Percentiles rank a stretch among this genome's conserved stretches.
Evolutionary conservation across 352 stramenopile species (phyloP).

Genomic region (Phytophthora sp.): DNA sequence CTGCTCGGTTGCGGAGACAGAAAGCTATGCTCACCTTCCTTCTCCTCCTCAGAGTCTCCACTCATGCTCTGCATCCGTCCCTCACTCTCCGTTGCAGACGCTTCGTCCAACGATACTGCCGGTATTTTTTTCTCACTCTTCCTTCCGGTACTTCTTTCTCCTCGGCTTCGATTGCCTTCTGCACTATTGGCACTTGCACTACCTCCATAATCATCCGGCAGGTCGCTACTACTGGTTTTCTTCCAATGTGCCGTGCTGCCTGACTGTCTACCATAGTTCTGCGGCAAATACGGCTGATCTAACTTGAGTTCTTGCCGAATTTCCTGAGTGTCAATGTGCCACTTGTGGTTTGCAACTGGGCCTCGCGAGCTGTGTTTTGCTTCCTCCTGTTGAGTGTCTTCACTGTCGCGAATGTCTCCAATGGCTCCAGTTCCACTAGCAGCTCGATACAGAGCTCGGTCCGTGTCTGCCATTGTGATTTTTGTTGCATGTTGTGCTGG

Average conservation of each 20-base stretch:
- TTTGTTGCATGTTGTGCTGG: constrained; percentile 33
- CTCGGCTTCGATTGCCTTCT: not conserved
- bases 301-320: constrained; percentile 57
- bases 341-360: constrained; percentile 65
- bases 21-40: not conserved
- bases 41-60: not conserved
- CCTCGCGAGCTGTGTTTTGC: constrained; percentile 36
- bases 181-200: constrained; percentile 1
- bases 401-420: not conserved
- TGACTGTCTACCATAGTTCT: constrained; percentile 23
- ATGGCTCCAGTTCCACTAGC: constrained; percentile 3
- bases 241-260: constrained; percentile 22
- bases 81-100: constrained; percentile 10
- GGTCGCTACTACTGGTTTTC: constrained; percentile 49
- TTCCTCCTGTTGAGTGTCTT: constrained; percentile 10
- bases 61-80: not conserved
- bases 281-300: constrained; percentile 36
- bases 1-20: constrained; percentile 7
- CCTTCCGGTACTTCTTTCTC: not conserved
- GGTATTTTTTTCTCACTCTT: constrained; percentile 10
- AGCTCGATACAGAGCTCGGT: constrained; percentile 38
- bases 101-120: constrained; percentile 16
- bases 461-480: constrained; percentile 41
- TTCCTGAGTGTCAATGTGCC: constrained; percentile 70
- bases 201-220: constrained; percentile 44